Percentiles rank a stretch among this genome's conserved stretches.
Evolutionary conservation across 2,329 filamentous ascomycete genomes (phyloP).

Genomic region (Diplodia seriata): DNA sequence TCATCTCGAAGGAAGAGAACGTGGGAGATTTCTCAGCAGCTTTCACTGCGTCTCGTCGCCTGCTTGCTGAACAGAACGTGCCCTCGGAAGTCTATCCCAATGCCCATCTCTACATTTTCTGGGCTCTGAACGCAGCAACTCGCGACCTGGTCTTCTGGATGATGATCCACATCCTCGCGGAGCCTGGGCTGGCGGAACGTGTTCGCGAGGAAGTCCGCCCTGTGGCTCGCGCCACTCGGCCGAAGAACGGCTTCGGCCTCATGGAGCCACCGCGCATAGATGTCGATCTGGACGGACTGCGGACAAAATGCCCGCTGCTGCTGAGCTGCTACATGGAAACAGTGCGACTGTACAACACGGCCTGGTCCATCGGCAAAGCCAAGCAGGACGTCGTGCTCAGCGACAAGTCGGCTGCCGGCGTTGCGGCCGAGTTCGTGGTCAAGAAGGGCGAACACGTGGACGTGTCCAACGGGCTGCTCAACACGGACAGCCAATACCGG

Average conservation of each 20-base stretch:
- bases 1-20: conserved; percentile 40
- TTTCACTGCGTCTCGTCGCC: conserved; percentile 40
- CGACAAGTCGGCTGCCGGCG: conserved; percentile 39
- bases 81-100: conserved; percentile 40
- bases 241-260: conserved; percentile 43
- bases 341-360: conserved; percentile 45
- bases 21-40: conserved; percentile 46
- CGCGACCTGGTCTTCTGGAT: conserved; percentile 54
- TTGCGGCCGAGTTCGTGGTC: conserved; percentile 40
- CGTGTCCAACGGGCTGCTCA: conserved; percentile 47
- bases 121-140: conserved; percentile 60
- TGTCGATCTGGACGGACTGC: conserved; percentile 45
- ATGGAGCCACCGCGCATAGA: conserved; percentile 43
- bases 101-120: conserved; percentile 59
- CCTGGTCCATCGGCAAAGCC: conserved; percentile 47
- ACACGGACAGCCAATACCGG: conserved; percentile 39
- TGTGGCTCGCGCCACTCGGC: conserved; percentile 41
- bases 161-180: conserved; percentile 44
- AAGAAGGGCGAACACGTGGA: conserved; percentile 47
- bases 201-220: conserved; percentile 47
- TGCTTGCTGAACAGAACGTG: conserved; percentile 9
- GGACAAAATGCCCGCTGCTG: conserved; percentile 44
- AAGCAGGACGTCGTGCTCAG: conserved; percentile 46
- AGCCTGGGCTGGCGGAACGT: conserved; percentile 37
- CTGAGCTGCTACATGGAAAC: conserved; percentile 50